Conservation (phyloP, 768 basidiomycete species). For the Fistulinella prunicolor region DNA sequence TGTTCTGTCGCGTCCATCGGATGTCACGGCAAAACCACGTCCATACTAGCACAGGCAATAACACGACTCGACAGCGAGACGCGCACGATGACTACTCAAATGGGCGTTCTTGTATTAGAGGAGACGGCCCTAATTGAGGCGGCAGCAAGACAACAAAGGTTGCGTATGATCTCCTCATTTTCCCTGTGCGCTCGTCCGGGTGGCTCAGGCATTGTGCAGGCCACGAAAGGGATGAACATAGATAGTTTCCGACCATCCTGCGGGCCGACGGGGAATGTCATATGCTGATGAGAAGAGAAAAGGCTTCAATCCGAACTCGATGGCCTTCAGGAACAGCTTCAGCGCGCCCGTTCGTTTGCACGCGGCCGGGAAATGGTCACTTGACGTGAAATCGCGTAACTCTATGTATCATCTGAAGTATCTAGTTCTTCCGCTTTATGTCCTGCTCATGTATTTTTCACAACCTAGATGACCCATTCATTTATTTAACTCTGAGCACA, state of each 20-base stretch:
- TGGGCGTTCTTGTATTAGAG: conserved; percentile 40
- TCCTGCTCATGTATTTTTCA: conserved; percentile 4
- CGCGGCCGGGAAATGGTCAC: conserved; percentile 35
- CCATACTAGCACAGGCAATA: not conserved
- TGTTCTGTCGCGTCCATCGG: conserved; percentile 6
- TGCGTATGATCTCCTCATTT: conserved; percentile 7
- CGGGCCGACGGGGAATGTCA: conserved; percentile 34
- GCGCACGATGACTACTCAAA: conserved; percentile 30
- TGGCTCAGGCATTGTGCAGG: conserved; percentile 4
- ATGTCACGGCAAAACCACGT: not conserved
- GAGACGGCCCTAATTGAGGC: conserved; percentile 29
- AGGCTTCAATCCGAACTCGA: conserved; percentile 33
- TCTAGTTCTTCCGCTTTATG: conserved; percentile 2
- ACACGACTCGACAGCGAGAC: conserved; percentile 39
- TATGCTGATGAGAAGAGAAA: not conserved
- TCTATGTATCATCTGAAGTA: conserved; percentile 7
- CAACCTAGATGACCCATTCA: not conserved
- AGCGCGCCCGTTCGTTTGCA: conserved; percentile 19
- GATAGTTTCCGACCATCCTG: conserved; percentile 23
- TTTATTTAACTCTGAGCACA: no score
- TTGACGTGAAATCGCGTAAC: conserved; percentile 28
- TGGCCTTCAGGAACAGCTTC: conserved; percentile 32
- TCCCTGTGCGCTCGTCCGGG: not conserved
- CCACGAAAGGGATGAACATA: conserved; percentile 13
- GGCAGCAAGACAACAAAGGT: conserved; percentile 23